Evolutionary conservation across 345 rosid genomes (phyloP).

Genomic region (Linum trigynum): DNA sequence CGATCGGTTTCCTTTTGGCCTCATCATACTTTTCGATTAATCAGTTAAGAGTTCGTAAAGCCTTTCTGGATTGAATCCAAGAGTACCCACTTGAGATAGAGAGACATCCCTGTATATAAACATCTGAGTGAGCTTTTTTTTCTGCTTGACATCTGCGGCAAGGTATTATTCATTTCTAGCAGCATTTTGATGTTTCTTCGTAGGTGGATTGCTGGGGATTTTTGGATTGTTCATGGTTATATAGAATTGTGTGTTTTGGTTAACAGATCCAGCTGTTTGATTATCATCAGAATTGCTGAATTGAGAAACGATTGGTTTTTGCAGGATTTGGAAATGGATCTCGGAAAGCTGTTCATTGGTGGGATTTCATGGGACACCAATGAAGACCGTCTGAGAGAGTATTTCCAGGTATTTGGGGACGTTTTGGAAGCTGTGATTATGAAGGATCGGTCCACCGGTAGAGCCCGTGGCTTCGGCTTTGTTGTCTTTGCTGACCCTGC

Average conservation of each 20-base stretch:
- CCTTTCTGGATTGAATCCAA: constrained; percentile 38
- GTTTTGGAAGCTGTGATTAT: constrained; percentile 79
- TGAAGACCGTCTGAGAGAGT: constrained; percentile 76
- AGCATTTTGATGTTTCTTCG: constrained; percentile 32
- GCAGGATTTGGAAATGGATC: constrained; percentile 73
- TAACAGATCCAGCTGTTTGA: constrained; percentile 22
- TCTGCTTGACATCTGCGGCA: constrained; percentile 11
- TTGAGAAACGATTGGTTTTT: constrained; percentile 5
- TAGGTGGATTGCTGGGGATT: constrained; percentile 5
- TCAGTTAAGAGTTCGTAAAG: constrained; percentile 21
- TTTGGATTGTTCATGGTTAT: constrained; percentile 14
- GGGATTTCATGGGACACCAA: constrained; percentile 94
- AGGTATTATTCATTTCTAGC: constrained; percentile 31
- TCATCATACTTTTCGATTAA: constrained; percentile 3
- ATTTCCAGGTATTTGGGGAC: constrained; percentile 70
- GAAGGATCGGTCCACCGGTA: constrained; percentile 91
- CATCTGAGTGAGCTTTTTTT: constrained; percentile 18
- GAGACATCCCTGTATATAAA: constrained; percentile 8
- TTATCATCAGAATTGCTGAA: neutral
- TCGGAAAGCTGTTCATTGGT: constrained; percentile 80
- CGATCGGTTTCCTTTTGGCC: constrained; percentile 17
- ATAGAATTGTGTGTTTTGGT: constrained; percentile 4
- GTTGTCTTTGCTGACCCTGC: constrained; percentile 71
- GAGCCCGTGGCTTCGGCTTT: constrained; percentile 94
- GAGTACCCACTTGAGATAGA: constrained; percentile 28